Evolutionary conservation across 495 filamentous ascomycete species (phyloP).

Genomic region (Pyrenula aspistea): DNA sequence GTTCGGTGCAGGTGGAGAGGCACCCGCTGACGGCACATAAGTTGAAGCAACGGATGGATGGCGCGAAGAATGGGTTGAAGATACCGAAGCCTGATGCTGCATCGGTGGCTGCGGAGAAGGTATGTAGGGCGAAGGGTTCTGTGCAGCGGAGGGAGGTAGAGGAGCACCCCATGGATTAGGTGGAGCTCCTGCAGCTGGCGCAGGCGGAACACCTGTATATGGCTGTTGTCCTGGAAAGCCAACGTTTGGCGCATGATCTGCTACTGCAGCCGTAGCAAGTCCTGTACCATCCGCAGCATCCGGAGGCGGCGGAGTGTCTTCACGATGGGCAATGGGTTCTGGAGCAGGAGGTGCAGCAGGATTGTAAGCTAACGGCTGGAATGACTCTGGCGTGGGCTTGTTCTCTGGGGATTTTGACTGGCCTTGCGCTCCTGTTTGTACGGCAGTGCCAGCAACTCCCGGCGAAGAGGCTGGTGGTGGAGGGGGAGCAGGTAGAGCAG

Average conservation of each 20-base stretch:
- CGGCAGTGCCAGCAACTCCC: constrained; percentile 13
- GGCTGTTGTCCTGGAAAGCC: constrained; percentile 10
- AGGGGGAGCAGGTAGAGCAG: constrained; percentile 30
- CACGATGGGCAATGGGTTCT: constrained; percentile 69
- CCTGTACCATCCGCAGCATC: constrained; percentile 63
- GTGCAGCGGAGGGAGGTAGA: constrained; percentile 16
- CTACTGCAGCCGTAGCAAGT: constrained; percentile 51
- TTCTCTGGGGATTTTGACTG: constrained; percentile 21
- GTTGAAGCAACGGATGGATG: neutral
- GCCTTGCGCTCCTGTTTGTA: constrained; percentile 8
- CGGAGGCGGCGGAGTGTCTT: constrained; percentile 78
- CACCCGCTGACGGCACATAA: neutral
- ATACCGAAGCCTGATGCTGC: constrained; percentile 3
- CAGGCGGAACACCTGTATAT: constrained; percentile 9
- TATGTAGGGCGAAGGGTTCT: constrained; percentile 11
- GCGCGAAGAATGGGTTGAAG: neutral
- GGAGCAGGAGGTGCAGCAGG: constrained; percentile 79
- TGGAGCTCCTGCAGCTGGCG: constrained; percentile 4
- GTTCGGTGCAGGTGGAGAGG: neutral
- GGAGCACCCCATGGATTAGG: constrained; percentile 12
- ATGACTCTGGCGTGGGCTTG: constrained; percentile 31
- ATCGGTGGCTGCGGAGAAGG: constrained; percentile 1
- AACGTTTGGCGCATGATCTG: constrained; percentile 42
- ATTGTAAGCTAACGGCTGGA: constrained; percentile 78
- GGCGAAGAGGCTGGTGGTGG: constrained; percentile 26